Evolutionary conservation across 768 basidiomycete species (phyloP), one percentile per base, ranked within the genome.

Genomic region (Royoungia palumana): DNA sequence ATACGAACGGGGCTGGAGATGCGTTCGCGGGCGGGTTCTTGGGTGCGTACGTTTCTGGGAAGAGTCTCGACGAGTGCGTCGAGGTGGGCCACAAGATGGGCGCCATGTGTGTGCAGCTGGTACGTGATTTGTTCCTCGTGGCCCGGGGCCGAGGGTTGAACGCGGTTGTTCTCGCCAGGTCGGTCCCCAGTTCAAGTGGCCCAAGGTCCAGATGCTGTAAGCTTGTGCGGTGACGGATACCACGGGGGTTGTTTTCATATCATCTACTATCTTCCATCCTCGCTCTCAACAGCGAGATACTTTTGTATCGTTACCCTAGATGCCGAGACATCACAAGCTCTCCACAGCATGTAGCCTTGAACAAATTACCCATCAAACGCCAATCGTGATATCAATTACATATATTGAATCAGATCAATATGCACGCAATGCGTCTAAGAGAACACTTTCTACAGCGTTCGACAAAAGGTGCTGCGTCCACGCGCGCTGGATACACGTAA

Each of bases 1-100:
- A 99, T 67, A 98, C 96, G 41, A 99, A 99, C 69, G 96, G 91
- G 44, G 96, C 96, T 19, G 96, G 96, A 36, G 95, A 99, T 66
- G 92, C 91, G 36, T 98, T 99, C 60, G 93, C 94, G 21, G 96
- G 95, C 49, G 96, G 90, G 34, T 94, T 98, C 79, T 70, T 97
- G 45, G 96, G 91, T 43, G 94, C 87, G 2, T 75, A 81, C 47
- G 83, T 90, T 44, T 67, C 79, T 30, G 94, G 92, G 12, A 96
- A 91, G 77, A 70, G 63, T 24, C 61, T 91, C 24, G 83, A 87
- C 17, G 85, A 92, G 67, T 78, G 78, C 40, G 79, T 99, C 50
- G 81, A 87, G 71, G 82, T 78, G 24, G 96, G 95, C 1, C 95
- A 98, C 71, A 84, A 82, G 67, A 58, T 96, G 59, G 94, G 87